These are phyloP conservation scores for Epichloe gansuensis DNA, from an alignment of 2,329 filamentous ascomycete genomes.

Conservation along the genomic window DNA sequence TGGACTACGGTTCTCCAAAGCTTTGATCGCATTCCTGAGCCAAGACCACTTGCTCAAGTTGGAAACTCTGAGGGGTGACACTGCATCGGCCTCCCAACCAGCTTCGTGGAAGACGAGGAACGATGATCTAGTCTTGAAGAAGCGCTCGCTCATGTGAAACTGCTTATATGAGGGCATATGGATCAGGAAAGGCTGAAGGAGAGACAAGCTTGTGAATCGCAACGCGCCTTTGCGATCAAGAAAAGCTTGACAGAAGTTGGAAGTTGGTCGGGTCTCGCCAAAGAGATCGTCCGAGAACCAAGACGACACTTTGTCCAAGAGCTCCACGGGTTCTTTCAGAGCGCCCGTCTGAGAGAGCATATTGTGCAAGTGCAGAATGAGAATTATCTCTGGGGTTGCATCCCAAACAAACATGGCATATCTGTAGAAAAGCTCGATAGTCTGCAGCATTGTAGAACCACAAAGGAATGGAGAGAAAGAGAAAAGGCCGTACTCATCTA, in stretches of 20 bases:
- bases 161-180: slow-evolving; percentile 12
- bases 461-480: slow-evolving; percentile 36
- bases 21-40: neutral
- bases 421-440: slow-evolving; percentile 26
- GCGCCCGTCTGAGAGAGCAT: slow-evolving; percentile 30
- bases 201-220: neutral
- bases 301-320: slow-evolving; percentile 14
- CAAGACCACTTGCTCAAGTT: neutral
- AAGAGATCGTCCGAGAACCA: neutral
- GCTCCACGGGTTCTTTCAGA: slow-evolving; percentile 19
- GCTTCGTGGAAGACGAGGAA: slow-evolving; percentile 5
- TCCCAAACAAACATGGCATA: slow-evolving; percentile 26
- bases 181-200: neutral
- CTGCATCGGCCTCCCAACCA: neutral
- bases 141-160: slow-evolving; percentile 5
- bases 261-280: neutral
- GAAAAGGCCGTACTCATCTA: slow-evolving; percentile 31
- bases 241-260: neutral
- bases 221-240: neutral
- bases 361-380: slow-evolving; percentile 33
- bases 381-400: slow-evolving; percentile 22
- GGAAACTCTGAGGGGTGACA: neutral
- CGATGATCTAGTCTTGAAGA: slow-evolving; percentile 7
- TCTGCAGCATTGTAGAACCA: slow-evolving; percentile 31
- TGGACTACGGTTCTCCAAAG: neutral